Conservation (phyloP, 768 basidiomycete genomes). For the Lyophyllum shimeji region DNA sequence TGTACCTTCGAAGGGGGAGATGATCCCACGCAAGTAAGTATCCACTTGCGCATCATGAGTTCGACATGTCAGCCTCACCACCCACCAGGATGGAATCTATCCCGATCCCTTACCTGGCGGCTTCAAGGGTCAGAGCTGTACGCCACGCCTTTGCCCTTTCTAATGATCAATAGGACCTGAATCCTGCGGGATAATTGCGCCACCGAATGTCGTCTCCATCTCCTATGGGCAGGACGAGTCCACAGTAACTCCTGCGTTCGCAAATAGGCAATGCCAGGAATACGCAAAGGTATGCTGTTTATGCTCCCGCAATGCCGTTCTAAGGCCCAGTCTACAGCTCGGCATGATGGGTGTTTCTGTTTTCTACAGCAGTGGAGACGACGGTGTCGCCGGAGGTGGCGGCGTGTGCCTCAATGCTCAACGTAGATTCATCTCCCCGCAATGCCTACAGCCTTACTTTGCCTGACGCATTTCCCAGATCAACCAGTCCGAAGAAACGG, state of each 20-base stretch:
- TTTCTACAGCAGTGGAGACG: slow-evolving; percentile 59
- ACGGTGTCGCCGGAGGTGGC: slow-evolving; percentile 17
- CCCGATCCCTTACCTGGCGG: slow-evolving; percentile 15
- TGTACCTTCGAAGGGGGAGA: slow-evolving; percentile 48
- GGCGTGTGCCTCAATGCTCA: slow-evolving; percentile 41
- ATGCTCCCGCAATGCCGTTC: neutral
- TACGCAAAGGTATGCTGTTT: slow-evolving; percentile 35
- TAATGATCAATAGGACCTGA: slow-evolving; percentile 22
- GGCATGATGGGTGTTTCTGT: slow-evolving; percentile 61
- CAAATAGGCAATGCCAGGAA: slow-evolving; percentile 46
- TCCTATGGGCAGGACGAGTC: slow-evolving; percentile 46
- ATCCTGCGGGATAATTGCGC: slow-evolving; percentile 42
- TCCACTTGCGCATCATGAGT: neutral
- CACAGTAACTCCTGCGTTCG: slow-evolving; percentile 35
- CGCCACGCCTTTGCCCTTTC: neutral
- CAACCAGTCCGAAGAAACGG: slow-evolving; percentile 20
- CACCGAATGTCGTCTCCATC: slow-evolving; percentile 41
- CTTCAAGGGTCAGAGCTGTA: slow-evolving; percentile 9
- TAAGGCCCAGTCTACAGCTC: slow-evolving; percentile 29
- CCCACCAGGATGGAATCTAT: slow-evolving; percentile 25
- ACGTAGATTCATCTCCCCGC: slow-evolving; percentile 24
- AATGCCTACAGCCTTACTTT: neutral
- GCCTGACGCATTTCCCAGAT: slow-evolving; percentile 13
- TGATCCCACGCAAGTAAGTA: slow-evolving; percentile 30
- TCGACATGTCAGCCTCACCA: neutral